Base-by-base conservation (phyloP, 176 grass and related monocot species). In the Oryza coarctata region DNA sequence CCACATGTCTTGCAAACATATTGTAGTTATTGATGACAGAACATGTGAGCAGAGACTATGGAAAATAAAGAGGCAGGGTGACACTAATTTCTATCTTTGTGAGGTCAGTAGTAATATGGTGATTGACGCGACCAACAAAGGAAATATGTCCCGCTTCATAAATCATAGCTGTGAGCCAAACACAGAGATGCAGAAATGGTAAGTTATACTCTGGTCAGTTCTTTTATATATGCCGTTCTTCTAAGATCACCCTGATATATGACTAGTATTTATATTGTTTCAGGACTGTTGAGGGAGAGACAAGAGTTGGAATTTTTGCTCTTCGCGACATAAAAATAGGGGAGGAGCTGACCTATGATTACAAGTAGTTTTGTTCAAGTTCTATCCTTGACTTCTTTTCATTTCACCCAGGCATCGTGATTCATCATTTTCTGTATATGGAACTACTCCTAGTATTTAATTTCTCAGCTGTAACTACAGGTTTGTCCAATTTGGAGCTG, bases 161-260 rank as follows among this genome's bases (percentile, higher is more conserved):
- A 98, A 98, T 71, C 95, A 98, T 81, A 95, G 95, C 89, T 98
- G 92, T 68, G 92, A 98, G 63, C 95, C 96, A 76, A 98, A 98
- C 86, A 93, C 93, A 31, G 91, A 88, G 83, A 98, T 98, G 96
- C 93, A 95, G 85, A 98, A 98, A 95, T 98, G 96, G 95, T 95
- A 81, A 36, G 81, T 80, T 84, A 70, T 76, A 75, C 74, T 88
- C 49, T 45, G 72, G 49, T 49, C 9, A 38, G 52, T 63, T 83
- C 65, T 36, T 78, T 20, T 84, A 65, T 63, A 85, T 85, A 45
- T 92, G 17, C n/a, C 12, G 33, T 71, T 55, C 52, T 75, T 86
- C 40, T 1, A 0, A 73, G 12, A 71, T 79, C 55, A 64, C 32
- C 34, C 70, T 76, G 75, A 74, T 73, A 71, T 71, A 73, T 86